phyloP scores from a whole-genome alignment of 495 filamentous ascomycete species.

The Bacidia rubella region DNA sequence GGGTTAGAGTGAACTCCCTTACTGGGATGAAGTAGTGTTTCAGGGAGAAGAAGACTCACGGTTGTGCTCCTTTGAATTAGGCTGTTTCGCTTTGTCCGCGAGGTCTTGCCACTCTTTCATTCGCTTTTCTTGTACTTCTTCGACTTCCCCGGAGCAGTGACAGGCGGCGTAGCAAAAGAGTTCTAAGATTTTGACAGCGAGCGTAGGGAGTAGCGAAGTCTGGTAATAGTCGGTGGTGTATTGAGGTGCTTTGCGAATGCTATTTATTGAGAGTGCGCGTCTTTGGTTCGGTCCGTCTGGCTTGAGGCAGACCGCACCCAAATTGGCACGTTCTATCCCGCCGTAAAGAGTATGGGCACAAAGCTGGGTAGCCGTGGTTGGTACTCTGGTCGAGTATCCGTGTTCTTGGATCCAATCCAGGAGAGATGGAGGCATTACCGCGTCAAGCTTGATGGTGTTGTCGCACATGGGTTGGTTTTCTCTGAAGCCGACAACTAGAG shows the following conservation, averaged over 20 bases:
- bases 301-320: not conserved
- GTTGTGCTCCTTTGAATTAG: not conserved
- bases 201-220: not conserved
- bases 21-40: not conserved
- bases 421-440: not conserved
- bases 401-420: not conserved
- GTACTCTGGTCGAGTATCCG: not conserved
- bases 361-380: not conserved
- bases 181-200: not conserved
- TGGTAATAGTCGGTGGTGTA: conserved; percentile 1
- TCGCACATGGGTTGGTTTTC: not conserved
- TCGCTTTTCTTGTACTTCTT: not conserved
- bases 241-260: conserved; percentile 1
- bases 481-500: not conserved
- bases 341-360: conserved; percentile 1
- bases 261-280: not conserved
- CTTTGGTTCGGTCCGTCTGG: not conserved
- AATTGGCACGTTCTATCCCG: not conserved
- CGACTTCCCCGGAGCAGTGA: not conserved
- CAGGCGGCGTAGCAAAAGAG: not conserved
- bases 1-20: not conserved
- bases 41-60: not conserved
- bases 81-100: not conserved
- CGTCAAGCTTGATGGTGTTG: not conserved
- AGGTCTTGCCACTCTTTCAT: not conserved